Base-by-base conservation (phyloP, 352 stramenopile genomes). In the Aphanomyces euteiches region DNA sequence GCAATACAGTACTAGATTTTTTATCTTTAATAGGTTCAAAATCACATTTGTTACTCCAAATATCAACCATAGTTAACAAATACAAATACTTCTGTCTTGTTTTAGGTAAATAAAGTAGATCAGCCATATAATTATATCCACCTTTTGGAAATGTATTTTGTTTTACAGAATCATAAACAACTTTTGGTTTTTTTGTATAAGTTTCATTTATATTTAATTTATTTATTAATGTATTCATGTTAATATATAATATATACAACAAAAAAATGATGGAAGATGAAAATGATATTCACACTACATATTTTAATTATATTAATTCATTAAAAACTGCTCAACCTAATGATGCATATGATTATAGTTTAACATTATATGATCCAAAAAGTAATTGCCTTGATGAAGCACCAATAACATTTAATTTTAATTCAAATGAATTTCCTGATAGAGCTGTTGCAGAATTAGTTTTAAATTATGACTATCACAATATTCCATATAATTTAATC, bases 151-250 rank as follows among this genome's bases (percentile, higher is more conserved):
- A 50, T 50, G 43, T 50, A 50, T 50, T 67, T 17, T 67, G 28
- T 3, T 56, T 67, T 34, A 67, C 38, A 56, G 21, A 28, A 70
- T 70, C 60, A 61, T 3, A 70, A 38, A 37, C 7, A 61, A 48
- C 36, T 8, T 17, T 63, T 36, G 41, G 36, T 68, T 45, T 54
- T 70, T 70, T 70, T n/a, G 39, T 70, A 63, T 66, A 70, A n/a
- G 39, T 59, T 5, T 70, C 64, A 63, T 70, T 3, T 3, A 70
- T 68, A 3, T 68, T 34, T 56, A 68, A 4, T 68, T 68, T n/a
- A 4, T 68, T 53, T 68, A 68, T 4, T 68, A 68, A 58, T 58
- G 1, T 58, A 58, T 36, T 58, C 15, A 58, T 19, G 21, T 3
- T 36, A 36, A 2, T 58, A 58, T 58, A 58, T 58, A 58, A 58